phyloP scores from a whole-genome alignment of 805 yeast genomes.

The Saccharomycopsis babjevae region DNA sequence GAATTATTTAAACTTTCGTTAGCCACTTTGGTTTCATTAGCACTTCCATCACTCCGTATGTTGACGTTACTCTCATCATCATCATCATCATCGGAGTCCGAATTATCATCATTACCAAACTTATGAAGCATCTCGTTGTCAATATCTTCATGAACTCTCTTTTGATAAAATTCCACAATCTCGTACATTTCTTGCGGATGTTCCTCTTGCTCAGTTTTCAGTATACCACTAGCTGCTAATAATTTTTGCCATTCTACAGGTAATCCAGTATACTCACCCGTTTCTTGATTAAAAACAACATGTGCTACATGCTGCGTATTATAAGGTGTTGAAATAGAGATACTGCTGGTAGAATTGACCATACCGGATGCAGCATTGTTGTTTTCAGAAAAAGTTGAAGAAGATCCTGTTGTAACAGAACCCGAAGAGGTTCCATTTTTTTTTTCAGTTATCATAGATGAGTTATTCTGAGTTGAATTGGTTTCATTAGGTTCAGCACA shows the following conservation, averaged over 20 bases:
- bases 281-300: constrained; percentile 76
- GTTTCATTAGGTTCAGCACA: constrained; percentile 46
- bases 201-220: constrained; percentile 77
- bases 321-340: constrained; percentile 81
- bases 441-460: constrained; percentile 7
- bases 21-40: neutral
- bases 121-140: constrained; percentile 38
- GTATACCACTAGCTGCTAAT: constrained; percentile 75
- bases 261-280: constrained; percentile 84
- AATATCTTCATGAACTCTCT: constrained; percentile 28
- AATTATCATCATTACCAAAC: constrained; percentile 24
- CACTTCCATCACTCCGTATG: neutral
- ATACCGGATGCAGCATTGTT: constrained; percentile 16
- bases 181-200: constrained; percentile 94
- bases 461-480: constrained; percentile 28
- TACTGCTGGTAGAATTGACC: constrained; percentile 15
- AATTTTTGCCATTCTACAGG: constrained; percentile 90
- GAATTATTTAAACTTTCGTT: neutral
- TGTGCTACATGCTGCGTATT: constrained; percentile 87
- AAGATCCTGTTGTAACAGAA: constrained; percentile 25
- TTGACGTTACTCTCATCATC: neutral
- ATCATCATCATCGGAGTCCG: neutral
- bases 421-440: constrained; percentile 25
- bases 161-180: constrained; percentile 77
- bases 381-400: constrained; percentile 8